phyloP scores from a whole-genome alignment of 2,329 filamentous ascomycete genomes.

The Blumeriella jaapii region DNA sequence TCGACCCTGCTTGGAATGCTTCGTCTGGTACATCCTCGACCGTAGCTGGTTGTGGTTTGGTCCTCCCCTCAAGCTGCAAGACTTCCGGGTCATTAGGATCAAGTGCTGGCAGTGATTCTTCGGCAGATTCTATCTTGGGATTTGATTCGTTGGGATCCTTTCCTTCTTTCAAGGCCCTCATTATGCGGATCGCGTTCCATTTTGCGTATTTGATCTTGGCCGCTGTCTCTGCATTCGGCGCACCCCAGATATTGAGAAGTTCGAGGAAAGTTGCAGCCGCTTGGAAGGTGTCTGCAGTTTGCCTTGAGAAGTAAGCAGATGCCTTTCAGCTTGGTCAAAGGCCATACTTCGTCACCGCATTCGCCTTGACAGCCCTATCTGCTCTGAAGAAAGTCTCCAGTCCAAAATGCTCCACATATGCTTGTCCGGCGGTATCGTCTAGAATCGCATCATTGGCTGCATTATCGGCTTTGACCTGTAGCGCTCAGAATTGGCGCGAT shows the following conservation, averaged over 20 bases:
- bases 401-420: constrained; percentile 90
- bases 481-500: constrained; percentile 2
- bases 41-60: constrained; percentile 22
- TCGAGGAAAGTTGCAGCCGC: constrained; percentile 90
- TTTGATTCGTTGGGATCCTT: constrained; percentile 89
- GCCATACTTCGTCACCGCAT: constrained; percentile 70
- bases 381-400: constrained; percentile 78
- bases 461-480: constrained; percentile 58
- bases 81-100: constrained; percentile 56
- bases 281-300: constrained; percentile 89
- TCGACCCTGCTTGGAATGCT: constrained; percentile 34
- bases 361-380: constrained; percentile 33
- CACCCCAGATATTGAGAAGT: constrained; percentile 72
- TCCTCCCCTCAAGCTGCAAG: constrained; percentile 39
- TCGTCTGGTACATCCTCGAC: constrained; percentile 52
- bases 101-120: constrained; percentile 36
- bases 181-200: constrained; percentile 84
- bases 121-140: constrained; percentile 48
- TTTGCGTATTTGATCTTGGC: constrained; percentile 95
- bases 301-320: constrained; percentile 35
- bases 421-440: constrained; percentile 77
- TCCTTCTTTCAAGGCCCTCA: constrained; percentile 81
- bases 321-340: not conserved
- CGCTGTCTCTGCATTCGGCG: constrained; percentile 60
- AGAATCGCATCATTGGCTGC: constrained; percentile 69